Conservation (phyloP, 192 early-diverging fungal genomes). For the Rhizophagus sp. region DNA sequence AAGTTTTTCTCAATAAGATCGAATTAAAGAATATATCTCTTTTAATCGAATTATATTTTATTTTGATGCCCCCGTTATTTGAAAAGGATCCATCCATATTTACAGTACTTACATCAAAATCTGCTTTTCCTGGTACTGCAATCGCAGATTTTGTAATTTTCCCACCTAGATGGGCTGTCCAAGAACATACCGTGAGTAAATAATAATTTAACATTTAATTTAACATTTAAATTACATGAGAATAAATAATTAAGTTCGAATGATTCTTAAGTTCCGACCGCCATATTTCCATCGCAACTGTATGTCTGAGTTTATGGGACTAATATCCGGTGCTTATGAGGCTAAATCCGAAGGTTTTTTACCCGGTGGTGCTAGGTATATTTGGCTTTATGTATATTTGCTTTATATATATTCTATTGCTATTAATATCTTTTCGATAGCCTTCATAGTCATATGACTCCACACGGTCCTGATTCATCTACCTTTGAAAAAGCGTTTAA, state of each 20-base stretch:
- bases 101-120: conserved; percentile 91
- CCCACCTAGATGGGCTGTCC: conserved; percentile 92
- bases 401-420: background rate
- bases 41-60: background rate
- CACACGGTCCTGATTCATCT: conserved; percentile 88
- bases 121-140: conserved; percentile 80
- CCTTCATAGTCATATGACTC: conserved; percentile 81
- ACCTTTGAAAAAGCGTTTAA: conserved; percentile 74
- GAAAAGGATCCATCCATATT: conserved; percentile 93
- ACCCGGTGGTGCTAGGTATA: conserved; percentile 83
- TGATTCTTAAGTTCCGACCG: conserved; percentile 67
- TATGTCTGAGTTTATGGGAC: conserved; percentile 98
- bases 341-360: conserved; percentile 90
- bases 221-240: background rate
- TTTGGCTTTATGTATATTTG: background rate
- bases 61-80: background rate
- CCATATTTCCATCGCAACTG: conserved; percentile 98
- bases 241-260: background rate
- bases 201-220: background rate
- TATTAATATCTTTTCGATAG: conserved; percentile 23
- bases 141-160: conserved; percentile 96
- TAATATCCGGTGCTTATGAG: conserved; percentile 91
- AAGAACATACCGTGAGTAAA: conserved; percentile 77
- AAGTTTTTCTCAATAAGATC: conserved; percentile 19
- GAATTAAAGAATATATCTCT: conserved; percentile 17